Conservation (phyloP, 257 asterid genomes). For the Scutellaria minor region DNA sequence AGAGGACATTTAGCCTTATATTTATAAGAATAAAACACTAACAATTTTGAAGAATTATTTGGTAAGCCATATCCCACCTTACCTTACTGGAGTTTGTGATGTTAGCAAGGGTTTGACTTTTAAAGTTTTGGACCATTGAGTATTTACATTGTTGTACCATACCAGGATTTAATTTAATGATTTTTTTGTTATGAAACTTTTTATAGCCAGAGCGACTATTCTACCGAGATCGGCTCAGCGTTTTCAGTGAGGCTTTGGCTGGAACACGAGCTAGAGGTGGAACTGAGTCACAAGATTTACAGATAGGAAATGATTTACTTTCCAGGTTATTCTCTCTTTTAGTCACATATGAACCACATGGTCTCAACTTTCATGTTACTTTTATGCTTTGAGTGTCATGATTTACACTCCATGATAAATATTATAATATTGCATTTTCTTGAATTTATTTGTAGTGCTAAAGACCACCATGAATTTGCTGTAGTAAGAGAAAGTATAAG, state of each 20-base stretch:
- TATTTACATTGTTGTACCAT: conserved; percentile 1
- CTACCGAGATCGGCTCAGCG: conserved; percentile 66
- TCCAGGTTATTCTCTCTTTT: conserved; percentile 61
- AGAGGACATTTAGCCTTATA: background rate
- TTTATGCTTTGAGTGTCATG: conserved; percentile 22
- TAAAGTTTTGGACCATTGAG: background rate
- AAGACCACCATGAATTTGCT: conserved; percentile 89
- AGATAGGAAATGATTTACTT: conserved; percentile 85
- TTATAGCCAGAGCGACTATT: conserved; percentile 92
- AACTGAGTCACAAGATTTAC: conserved; percentile 72
- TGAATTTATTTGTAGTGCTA: conserved; percentile 56
- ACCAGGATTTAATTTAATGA: conserved; percentile 20
- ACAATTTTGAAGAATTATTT: background rate
- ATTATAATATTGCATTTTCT: background rate
- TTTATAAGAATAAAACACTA: background rate
- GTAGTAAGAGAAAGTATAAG: conserved; percentile 87
- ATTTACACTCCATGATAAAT: conserved; percentile 12
- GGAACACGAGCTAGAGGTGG: conserved; percentile 93
- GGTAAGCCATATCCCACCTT: conserved; percentile 14
- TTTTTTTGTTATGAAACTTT: conserved; percentile 32
- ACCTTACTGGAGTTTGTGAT: conserved; percentile 15
- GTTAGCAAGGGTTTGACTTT: background rate
- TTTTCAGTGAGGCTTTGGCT: conserved; percentile 95
- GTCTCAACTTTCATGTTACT: background rate
- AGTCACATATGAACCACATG: conserved; percentile 18